phyloP scores from a whole-genome alignment of 108 stramenopile genomes.

The Pseudonitzschia multiseries region DNA sequence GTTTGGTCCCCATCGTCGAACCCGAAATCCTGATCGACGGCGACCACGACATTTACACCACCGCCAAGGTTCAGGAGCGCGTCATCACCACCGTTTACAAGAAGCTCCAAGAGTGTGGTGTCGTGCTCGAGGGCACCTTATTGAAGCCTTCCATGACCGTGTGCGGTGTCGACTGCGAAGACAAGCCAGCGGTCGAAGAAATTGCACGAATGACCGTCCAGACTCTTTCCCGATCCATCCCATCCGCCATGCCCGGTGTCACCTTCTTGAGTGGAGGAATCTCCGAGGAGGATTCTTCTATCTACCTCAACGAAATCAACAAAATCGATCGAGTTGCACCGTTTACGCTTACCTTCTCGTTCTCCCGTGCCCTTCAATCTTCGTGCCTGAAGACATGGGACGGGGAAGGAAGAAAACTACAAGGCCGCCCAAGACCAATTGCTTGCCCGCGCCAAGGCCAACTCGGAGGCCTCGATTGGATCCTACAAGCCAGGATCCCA shows the following conservation, averaged over 20 bases:
- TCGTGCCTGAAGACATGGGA: slow-evolving; percentile 19
- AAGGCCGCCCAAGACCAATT: slow-evolving; percentile 19
- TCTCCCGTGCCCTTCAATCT: slow-evolving; percentile 21
- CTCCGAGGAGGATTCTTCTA: slow-evolving; percentile 22
- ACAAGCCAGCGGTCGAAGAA: slow-evolving; percentile 1
- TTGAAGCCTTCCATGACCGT: slow-evolving; percentile 23
- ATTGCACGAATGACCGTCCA: slow-evolving; percentile 16
- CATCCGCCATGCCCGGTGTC: slow-evolving; percentile 22
- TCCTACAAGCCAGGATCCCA: slow-evolving; percentile 17
- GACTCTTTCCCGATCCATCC: slow-evolving; percentile 19
- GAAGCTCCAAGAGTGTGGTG: slow-evolving; percentile 23
- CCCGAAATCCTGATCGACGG: slow-evolving; percentile 19
- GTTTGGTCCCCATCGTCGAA: slow-evolving; percentile 18
- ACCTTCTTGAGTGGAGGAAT: slow-evolving; percentile 24
- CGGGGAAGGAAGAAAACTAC: slow-evolving; percentile 12
- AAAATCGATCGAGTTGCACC: slow-evolving; percentile 11
- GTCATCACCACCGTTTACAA: slow-evolving; percentile 21
- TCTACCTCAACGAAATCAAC: slow-evolving; percentile 18
- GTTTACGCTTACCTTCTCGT: slow-evolving; percentile 9
- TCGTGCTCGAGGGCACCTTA: slow-evolving; percentile 17
- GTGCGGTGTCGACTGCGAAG: slow-evolving; percentile 15
- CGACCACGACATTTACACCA: slow-evolving; percentile 23
- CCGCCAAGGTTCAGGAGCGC: slow-evolving; percentile 21
- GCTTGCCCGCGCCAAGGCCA: slow-evolving; percentile 16
- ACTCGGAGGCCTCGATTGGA: slow-evolving; percentile 17